A percentile compares a stretch with the other conserved stretches of the same genome.
Conservation (phyloP, 2,329 filamentous ascomycete species). For the Proliferodiscus dingleyae region DNA sequence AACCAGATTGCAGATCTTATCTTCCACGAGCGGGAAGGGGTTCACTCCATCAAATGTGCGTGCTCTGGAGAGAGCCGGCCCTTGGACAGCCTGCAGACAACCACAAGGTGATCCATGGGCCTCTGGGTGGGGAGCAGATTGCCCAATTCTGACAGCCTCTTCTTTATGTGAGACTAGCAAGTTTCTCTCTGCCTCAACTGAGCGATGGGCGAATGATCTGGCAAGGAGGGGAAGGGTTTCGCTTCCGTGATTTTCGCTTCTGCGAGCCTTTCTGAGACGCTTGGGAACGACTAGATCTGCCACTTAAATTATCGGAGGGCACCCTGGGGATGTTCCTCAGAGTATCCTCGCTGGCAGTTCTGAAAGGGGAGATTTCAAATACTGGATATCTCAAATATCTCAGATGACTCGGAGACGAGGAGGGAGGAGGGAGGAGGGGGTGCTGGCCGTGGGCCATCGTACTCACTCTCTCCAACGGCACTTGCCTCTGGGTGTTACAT, state of each 20-base stretch:
- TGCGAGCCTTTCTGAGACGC: slow-evolving; percentile 17
- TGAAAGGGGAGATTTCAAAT: neutral
- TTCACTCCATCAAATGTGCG: no score
- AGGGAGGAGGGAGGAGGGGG: neutral
- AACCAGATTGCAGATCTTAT: slow-evolving; percentile 1
- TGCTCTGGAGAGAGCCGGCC: no score
- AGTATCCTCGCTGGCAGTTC: neutral
- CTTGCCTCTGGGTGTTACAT: no score
- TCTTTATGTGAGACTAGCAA: slow-evolving; percentile 9
- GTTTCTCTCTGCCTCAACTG: slow-evolving; percentile 12
- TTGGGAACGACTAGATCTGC: slow-evolving; percentile 9
- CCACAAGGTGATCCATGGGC: no score
- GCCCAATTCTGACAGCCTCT: neutral
- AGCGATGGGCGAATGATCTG: slow-evolving; percentile 8
- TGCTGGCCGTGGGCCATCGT: neutral
- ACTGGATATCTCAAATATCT: no score
- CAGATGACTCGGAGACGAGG: neutral
- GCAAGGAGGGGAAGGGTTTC: slow-evolving; percentile 6
- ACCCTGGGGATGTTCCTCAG: neutral
- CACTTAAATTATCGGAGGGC: slow-evolving; percentile 5
- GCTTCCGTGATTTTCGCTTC: slow-evolving; percentile 13
- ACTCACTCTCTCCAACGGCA: neutral
- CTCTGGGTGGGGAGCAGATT: no score
- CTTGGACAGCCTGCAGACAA: neutral
- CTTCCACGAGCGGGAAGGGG: no score